A percentile compares a stretch with the other conserved stretches of the same genome.
These are phyloP conservation scores for Aspergillus brasiliensis DNA, from an alignment of 2,329 filamentous ascomycete genomes.

Conservation along the genomic window DNA sequence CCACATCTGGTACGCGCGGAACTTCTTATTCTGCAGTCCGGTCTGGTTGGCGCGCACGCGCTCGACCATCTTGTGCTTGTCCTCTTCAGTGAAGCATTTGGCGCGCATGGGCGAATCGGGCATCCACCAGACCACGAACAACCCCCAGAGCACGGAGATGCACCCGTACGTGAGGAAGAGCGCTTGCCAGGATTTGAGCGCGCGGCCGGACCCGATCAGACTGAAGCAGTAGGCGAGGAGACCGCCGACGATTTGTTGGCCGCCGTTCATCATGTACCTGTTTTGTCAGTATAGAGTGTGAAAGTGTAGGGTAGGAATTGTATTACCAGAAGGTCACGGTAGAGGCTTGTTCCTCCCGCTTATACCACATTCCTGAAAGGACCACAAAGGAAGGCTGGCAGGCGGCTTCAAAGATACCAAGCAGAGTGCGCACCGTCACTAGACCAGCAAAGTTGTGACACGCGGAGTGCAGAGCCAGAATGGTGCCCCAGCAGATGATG, in stretches of 20 bases:
- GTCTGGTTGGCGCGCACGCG: conserved; percentile 64
- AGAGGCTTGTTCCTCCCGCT: conserved; percentile 66
- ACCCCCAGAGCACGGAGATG: conserved; percentile 64
- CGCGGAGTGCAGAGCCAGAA: conserved; percentile 63
- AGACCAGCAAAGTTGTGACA: conserved; percentile 63
- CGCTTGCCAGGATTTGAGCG: conserved; percentile 67
- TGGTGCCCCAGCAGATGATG: conserved; percentile 65
- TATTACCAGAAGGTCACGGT: conserved; percentile 72
- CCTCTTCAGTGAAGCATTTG: conserved; percentile 67
- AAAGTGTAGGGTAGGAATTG: conserved; percentile 3
- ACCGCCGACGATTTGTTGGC: conserved; percentile 71
- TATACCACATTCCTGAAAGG: conserved; percentile 71
- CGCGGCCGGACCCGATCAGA: conserved; percentile 53
- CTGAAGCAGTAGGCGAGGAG: conserved; percentile 62
- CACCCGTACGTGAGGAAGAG: conserved; percentile 69
- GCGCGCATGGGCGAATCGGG: conserved; percentile 72
- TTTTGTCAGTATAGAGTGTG: not conserved
- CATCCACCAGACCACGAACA: conserved; percentile 65
- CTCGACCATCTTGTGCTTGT: conserved; percentile 66
- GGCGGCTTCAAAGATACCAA: conserved; percentile 71
- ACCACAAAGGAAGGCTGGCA: conserved; percentile 70
- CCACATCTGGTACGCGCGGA: conserved; percentile 56
- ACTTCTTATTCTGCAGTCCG: conserved; percentile 60
- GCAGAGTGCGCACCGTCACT: conserved; percentile 62
- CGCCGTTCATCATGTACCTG: conserved; percentile 74